Conservation (phyloP, 139 green algal genomes). For the Chlorella sp. region DNA sequence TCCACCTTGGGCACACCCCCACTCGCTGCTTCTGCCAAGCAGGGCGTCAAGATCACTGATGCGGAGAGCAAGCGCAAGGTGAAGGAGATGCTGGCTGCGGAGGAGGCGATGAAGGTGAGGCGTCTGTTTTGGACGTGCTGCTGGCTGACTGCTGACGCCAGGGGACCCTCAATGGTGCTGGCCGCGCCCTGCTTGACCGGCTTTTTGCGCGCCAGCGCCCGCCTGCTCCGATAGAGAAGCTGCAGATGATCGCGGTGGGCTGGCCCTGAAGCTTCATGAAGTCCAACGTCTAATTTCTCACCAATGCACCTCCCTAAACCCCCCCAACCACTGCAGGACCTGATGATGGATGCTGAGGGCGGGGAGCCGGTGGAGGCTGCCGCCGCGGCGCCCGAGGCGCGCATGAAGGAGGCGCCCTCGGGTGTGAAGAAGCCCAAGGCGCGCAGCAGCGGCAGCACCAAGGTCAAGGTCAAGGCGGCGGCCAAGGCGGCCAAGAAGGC, state of each 20-base stretch:
- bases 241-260: too few relatives aligned
- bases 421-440: slow-evolving; percentile 15
- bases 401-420: neutral
- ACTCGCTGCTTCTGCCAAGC: neutral
- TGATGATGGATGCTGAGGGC: slow-evolving; percentile 37
- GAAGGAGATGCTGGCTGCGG: slow-evolving; percentile 46
- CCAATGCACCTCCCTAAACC: neutral
- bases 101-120: slow-evolving; percentile 38
- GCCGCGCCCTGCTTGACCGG: too few relatives aligned
- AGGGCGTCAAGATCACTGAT: slow-evolving; percentile 46
- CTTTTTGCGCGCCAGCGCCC: too few relatives aligned
- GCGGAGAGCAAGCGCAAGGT: slow-evolving; percentile 43
- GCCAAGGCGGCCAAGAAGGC: neutral
- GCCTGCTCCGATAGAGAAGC: too few relatives aligned
- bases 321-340: neutral
- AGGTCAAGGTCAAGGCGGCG: neutral
- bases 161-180: too few relatives aligned
- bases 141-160: too few relatives aligned
- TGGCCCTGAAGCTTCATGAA: too few relatives aligned
- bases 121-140: too few relatives aligned
- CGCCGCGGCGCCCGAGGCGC: neutral
- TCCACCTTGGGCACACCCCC: too few relatives aligned
- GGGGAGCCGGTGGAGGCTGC: neutral
- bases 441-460: slow-evolving; percentile 6
- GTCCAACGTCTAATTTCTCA: too few relatives aligned